Conservation (phyloP, 2,329 filamentous ascomycete genomes). For the Tolypocladium paradoxum region DNA sequence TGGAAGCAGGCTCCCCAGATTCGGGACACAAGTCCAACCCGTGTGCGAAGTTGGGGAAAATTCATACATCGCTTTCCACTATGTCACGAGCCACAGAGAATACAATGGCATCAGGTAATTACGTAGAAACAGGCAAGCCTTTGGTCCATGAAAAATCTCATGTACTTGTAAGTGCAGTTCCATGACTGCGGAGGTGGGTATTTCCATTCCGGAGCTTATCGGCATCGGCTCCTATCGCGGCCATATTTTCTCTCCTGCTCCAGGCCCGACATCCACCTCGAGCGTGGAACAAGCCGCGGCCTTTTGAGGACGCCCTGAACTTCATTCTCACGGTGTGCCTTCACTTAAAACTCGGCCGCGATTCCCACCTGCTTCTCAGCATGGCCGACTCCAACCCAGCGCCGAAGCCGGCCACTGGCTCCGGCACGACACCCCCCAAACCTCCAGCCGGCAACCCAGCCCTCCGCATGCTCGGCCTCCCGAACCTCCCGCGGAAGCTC, state of each 20-base stretch:
- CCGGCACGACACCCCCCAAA: constrained; percentile 22
- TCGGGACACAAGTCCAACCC: background rate
- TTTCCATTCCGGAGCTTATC: constrained; percentile 10
- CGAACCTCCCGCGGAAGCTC: constrained; percentile 70
- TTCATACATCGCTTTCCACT: background rate
- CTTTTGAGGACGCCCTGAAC: background rate
- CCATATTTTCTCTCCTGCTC: constrained; percentile 8
- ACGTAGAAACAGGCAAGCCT: background rate
- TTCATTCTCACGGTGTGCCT: background rate
- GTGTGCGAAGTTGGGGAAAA: background rate
- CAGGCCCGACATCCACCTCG: background rate
- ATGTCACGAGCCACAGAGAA: background rate
- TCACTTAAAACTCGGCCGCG: background rate
- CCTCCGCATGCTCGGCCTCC: constrained; percentile 72
- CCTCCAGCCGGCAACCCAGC: constrained; percentile 49
- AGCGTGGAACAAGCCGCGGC: background rate
- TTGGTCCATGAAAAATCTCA: background rate
- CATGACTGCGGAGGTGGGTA: background rate
- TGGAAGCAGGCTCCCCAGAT: background rate
- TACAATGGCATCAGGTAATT: too few relatives aligned
- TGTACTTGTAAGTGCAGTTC: background rate
- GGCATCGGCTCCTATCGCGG: constrained; percentile 11
- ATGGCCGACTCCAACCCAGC: constrained; percentile 7
- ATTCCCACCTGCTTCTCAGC: background rate
- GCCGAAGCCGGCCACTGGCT: constrained; percentile 4